phyloP scores from a whole-genome alignment of 805 yeast genomes.

The Kluyveromyces nonfermentans region DNA sequence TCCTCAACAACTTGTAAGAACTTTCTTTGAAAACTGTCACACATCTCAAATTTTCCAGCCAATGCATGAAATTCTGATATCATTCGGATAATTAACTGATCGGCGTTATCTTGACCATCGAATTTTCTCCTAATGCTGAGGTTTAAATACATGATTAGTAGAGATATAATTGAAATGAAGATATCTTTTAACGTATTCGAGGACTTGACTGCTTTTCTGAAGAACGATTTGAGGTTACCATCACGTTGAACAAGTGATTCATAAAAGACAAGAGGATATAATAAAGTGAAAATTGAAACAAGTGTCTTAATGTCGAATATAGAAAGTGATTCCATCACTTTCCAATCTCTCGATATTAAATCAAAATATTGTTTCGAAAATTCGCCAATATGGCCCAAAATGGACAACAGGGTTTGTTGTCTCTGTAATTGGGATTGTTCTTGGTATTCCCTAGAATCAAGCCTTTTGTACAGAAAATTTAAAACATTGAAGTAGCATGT shows the following conservation, averaged over 20 bases:
- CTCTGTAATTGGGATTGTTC: constrained; percentile 28
- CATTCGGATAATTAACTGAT: constrained; percentile 30
- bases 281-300: constrained; percentile 31
- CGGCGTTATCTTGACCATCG: background rate
- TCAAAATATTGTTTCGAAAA: constrained; percentile 34
- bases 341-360: constrained; percentile 31
- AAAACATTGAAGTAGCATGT: constrained; percentile 46
- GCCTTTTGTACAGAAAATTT: constrained; percentile 33
- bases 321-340: constrained; percentile 6
- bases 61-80: constrained; percentile 61
- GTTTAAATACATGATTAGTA: constrained; percentile 29
- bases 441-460: constrained; percentile 21
- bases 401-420: constrained; percentile 35
- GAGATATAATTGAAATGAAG: constrained; percentile 23
- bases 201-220: constrained; percentile 34
- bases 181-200: constrained; percentile 39
- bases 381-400: constrained; percentile 46
- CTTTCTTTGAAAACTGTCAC: constrained; percentile 54
- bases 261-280: constrained; percentile 42
- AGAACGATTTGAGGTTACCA: constrained; percentile 33
- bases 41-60: constrained; percentile 58
- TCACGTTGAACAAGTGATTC: constrained; percentile 41
- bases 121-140: constrained; percentile 27
- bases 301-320: constrained; percentile 11
- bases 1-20: constrained; percentile 54